phyloP scores from a whole-genome alignment of 139 green algal genomes.

The Coelastrella sp. region DNA sequence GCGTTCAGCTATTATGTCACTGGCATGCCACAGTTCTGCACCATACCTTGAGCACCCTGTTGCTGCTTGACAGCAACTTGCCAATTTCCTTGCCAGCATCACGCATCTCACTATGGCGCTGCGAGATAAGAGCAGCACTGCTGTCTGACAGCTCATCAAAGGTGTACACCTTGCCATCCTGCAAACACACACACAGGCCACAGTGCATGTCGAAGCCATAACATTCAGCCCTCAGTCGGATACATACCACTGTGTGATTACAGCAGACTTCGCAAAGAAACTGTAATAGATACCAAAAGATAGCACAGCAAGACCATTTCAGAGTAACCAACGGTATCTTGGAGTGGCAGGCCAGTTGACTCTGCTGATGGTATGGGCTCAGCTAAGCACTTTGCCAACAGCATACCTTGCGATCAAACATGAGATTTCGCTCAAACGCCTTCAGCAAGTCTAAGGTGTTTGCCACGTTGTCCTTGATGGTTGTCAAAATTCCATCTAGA shows the following conservation, averaged over 20 bases:
- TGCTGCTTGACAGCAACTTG: constrained; percentile 83
- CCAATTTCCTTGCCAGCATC: constrained; percentile 86
- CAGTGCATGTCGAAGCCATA: background rate
- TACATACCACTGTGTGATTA: background rate
- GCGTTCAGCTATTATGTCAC: too few species aligned
- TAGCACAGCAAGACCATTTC: too few species aligned
- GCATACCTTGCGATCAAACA: constrained; percentile 91
- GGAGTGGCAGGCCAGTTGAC: background rate
- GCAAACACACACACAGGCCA: background rate
- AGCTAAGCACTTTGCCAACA: constrained; percentile 28
- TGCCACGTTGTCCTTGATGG: constrained; percentile 86
- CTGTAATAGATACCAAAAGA: too few species aligned
- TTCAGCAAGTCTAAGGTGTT: constrained; percentile 50
- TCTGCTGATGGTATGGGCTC: background rate
- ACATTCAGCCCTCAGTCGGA: background rate
- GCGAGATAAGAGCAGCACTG: constrained; percentile 63
- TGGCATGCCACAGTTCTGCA: background rate
- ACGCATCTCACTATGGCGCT: constrained; percentile 72
- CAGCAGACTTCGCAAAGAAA: too few species aligned
- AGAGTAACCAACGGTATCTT: background rate
- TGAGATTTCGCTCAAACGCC: constrained; percentile 81
- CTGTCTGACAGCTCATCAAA: constrained; percentile 82
- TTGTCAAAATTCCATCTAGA: constrained; percentile 74
- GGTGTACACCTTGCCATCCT: constrained; percentile 68
- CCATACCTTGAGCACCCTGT: constrained; percentile 70